Evolutionary conservation across 257 asterid species (phyloP), one percentile per base, ranked within the genome.

Genomic region (Nicotiana knightiana): DNA sequence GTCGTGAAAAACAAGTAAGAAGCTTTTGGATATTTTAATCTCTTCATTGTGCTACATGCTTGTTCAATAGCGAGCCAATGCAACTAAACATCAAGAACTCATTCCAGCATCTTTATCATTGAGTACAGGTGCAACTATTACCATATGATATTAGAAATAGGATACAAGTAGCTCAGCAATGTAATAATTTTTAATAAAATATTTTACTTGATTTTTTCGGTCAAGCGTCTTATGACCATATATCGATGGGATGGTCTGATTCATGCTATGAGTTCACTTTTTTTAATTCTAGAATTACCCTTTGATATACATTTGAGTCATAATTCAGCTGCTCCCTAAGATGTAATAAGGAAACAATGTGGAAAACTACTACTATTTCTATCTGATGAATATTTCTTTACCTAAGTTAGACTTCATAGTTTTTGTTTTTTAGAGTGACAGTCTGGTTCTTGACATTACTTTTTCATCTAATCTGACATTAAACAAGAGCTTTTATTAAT

Each of bases 61-160:
- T 21, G 24, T 21, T 21, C 24, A 21, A 21, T 21, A 21, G 24
- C 24, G 24, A 21, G 24, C 24, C 24, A 21, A 21, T 21, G 24
- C 24, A 21, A 21, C 24, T 21, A 21, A 21, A 21, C 24, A 21
- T 21, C 24, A 21, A 21, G 24, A 85, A 77, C 68, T 89, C 91
- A 77, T 18, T 91, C 51, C 89, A 77, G 86, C 93, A 65, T 85
- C 81, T 67, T 32, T 96, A 95, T 97, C 99, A 96, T 83, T 90
- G 97, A 33, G 17, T 82, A 98, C 76, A 97, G 97, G 30, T 97
- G 99, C 78, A 93, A 91, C 87, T 94, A 96, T 88, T 93, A 97
- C 53, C 99, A 96, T 90, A 84, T 94, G 87, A 81, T 92, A 97
- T 76, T 87, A 81, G 84, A 94, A 87, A 82, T 80, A 68, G 92